Percentiles rank a stretch among this genome's conserved stretches.
Conservation (phyloP, 768 basidiomycete genomes). For the Mycena rebaudengoi region DNA sequence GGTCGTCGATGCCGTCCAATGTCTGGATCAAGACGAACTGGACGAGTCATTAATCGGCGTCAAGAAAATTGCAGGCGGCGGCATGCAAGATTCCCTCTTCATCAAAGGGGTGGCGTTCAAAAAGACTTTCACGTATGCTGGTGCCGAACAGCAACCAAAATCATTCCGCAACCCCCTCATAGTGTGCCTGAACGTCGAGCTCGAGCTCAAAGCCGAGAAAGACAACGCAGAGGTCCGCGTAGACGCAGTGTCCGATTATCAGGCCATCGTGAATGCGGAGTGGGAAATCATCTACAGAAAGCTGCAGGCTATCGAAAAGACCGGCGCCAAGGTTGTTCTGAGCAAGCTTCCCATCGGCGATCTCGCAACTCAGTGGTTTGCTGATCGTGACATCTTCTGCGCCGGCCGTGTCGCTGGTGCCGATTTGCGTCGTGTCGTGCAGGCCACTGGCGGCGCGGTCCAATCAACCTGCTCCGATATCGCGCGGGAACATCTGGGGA, state of each 20-base stretch:
- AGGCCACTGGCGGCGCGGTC: slow-evolving; percentile 93
- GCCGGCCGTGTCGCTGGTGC: slow-evolving; percentile 93
- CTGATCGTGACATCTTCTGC: slow-evolving; percentile 98
- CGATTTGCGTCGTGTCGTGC: slow-evolving; percentile 92
- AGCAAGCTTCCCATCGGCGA: slow-evolving; percentile 99
- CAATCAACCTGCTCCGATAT: slow-evolving; percentile 98
- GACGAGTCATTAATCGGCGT: slow-evolving; percentile 97
- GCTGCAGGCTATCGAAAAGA: slow-evolving; percentile 93
- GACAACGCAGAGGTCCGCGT: slow-evolving; percentile 99
- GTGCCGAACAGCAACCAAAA: slow-evolving; percentile 99
- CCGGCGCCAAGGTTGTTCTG: slow-evolving; percentile 96
- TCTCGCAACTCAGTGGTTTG: slow-evolving; percentile 99
- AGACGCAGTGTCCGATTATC: slow-evolving; percentile 96
- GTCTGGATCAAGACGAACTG: slow-evolving; percentile 90
- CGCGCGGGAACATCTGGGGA: slow-evolving; percentile 86
- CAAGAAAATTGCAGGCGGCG: slow-evolving; percentile 97
- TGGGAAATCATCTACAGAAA: slow-evolving; percentile 99
- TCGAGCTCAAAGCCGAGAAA: slow-evolving; percentile 98
- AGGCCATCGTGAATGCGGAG: slow-evolving; percentile 98
- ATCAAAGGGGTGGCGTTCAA: slow-evolving; percentile 96
- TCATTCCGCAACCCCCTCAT: slow-evolving; percentile 88
- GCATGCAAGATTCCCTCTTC: slow-evolving; percentile 94
- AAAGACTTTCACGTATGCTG: slow-evolving; percentile 99
- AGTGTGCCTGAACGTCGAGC: slow-evolving; percentile 94
- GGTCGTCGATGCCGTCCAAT: slow-evolving; percentile 97